A percentile compares a stretch with the other conserved stretches of the same genome.
Evolutionary conservation across 176 grass and related monocot genomes (phyloP).

Genomic region (Leersia perrieri): DNA sequence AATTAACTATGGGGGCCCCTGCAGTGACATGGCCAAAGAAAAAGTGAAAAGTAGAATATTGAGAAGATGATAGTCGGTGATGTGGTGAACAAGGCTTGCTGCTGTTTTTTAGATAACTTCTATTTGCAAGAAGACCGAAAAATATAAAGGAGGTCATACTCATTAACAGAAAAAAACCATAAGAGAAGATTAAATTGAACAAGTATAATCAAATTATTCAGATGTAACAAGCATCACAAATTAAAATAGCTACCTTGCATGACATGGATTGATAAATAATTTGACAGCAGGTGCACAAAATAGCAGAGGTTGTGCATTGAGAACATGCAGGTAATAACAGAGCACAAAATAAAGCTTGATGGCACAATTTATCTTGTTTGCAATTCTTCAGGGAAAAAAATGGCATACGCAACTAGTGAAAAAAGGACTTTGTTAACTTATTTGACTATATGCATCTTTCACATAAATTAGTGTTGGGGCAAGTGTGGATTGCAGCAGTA

Average conservation of each 20-base stretch:
- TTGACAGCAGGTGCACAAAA: not conserved
- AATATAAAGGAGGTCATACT: not conserved
- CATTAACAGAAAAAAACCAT: not conserved
- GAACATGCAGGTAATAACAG: not conserved
- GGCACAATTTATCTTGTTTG: not conserved
- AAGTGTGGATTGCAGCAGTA: not conserved
- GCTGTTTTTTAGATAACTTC: not conserved
- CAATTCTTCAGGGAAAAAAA: not conserved
- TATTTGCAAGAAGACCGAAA: not conserved
- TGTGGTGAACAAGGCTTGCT: constrained; percentile 1
- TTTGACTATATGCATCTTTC: not conserved
- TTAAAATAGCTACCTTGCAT: constrained; percentile 12
- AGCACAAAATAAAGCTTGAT: not conserved
- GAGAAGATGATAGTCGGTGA: not conserved
- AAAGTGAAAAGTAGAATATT: not conserved
- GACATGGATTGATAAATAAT: constrained; percentile 10
- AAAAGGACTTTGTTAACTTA: not conserved
- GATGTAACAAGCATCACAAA: not conserved
- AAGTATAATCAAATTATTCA: not conserved
- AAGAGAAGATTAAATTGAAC: not conserved
- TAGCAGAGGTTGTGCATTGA: not conserved
- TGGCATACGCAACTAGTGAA: not conserved
- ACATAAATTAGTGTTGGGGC: not conserved
- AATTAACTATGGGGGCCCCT: too few relatives aligned
- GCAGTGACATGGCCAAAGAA: too few relatives aligned